Percentiles rank a stretch among this genome's conserved stretches.
These are phyloP conservation scores for Dothiorella sarmentorum DNA, from an alignment of 2,329 filamentous ascomycete genomes.

Conservation along the genomic window DNA sequence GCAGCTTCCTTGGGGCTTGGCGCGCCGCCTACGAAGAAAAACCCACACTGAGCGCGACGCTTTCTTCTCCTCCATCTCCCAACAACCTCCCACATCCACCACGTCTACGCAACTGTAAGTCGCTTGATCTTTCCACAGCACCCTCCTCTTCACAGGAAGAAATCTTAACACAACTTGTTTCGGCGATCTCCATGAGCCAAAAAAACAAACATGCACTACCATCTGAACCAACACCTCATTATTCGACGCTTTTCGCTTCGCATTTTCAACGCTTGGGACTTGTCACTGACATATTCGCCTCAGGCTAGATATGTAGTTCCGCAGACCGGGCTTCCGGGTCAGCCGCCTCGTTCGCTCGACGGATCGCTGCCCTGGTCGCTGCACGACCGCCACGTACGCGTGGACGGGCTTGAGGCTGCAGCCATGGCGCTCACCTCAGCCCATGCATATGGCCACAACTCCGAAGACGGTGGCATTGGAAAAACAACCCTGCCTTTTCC, in stretches of 20 bases:
- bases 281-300: not conserved
- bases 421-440: constrained; percentile 5
- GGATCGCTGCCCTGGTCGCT: not conserved
- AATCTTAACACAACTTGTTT: constrained; percentile 52
- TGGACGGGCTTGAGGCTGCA: constrained; percentile 12
- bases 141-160: constrained; percentile 44
- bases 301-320: not conserved
- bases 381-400: not conserved
- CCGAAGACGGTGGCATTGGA: not conserved
- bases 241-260: not conserved
- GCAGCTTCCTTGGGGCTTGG: not conserved
- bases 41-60: not conserved
- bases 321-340: not conserved
- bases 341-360: not conserved
- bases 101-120: constrained; percentile 2
- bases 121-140: not conserved
- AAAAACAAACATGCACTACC: constrained; percentile 61
- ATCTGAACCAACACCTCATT: constrained; percentile 44
- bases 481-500: no score
- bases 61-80: constrained; percentile 6
- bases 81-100: not conserved
- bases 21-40: constrained; percentile 1
- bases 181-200: constrained; percentile 55
- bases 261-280: not conserved
- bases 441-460: not conserved